Base-by-base conservation (phyloP, 2,329 filamentous ascomycete genomes). In the Penicillium sp. region DNA sequence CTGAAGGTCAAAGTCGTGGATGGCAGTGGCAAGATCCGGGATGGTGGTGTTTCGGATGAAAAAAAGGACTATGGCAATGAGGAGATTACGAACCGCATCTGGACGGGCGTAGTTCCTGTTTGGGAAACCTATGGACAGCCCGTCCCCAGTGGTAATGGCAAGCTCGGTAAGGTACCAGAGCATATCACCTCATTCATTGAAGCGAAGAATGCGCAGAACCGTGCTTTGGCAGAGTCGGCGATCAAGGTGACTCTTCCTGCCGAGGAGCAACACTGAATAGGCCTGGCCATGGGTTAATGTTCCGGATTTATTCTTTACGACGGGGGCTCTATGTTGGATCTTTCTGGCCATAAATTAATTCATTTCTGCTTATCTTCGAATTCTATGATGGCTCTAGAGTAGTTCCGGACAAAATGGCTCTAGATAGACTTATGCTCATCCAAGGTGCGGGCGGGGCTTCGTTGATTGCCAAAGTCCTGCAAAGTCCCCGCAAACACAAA, bases 11-110 rank as follows among this genome's bases (percentile, higher is more conserved):
- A 77, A 52, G 85, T 96, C 61, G 81, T 84, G 16, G 86, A 85
- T 53, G 92, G 90, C 4, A 93, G 89, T 70, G 90, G 88, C 30
- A 96, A 96, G 82, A 81, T 90, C 45, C 82, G 90, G 7, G 80
- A 83, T 26, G 91, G 90, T 0, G 81, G 81, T 42, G 87, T 90
- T 1, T 82, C 81, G n/a, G 85, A 87, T 69, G 84, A 87, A 60
- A 81, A 78, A 63, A 83, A 84, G 68, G 86, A 88, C 73, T 78
- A 79, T 40, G 76, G 78, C 28, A 71, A 75, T 52, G 66, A 72
- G 6, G 81, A 83, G 26, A 70, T 87, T 25, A 80, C 79, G 3
- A 74, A 78, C 33, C 79, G 75, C 48, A 80, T 85, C 7, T 88
- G 85, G 85, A 84, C 83, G 1, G 86, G 86, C 1, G 84, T 87